Evolutionary conservation across 2,329 filamentous ascomycete genomes (phyloP), one percentile per base, ranked within the genome.

Genomic region (Hypoxylon sp.): DNA sequence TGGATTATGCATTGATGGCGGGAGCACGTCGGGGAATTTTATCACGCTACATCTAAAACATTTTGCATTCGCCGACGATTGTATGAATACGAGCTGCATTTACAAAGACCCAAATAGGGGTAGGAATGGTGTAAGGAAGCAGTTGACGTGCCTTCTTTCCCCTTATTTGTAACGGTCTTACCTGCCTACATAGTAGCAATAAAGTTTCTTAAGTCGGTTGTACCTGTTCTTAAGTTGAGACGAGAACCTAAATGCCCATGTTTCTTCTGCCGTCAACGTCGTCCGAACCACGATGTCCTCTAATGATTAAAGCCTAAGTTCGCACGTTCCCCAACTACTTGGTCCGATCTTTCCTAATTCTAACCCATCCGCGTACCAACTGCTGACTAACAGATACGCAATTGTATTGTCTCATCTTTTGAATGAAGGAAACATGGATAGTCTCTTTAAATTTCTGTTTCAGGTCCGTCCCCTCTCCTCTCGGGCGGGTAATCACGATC

Each of bases 41-140:
- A 33, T 60, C 29, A 47, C 24, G 37, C 55, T 42, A 14, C 56
- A 48, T 60, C 35, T 14, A 31, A 50, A 55, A 44, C 46, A 60
- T 37, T 57, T 68, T 73, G 71, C 74, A 73, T 75, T 73, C 47
- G 44, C 48, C 53, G 72, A 72, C 71, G 70, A 74, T 73, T 69
- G 64, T 70, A 66, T 66, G 62, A 65, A 67, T 70, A 70, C 54
- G 67, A 63, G 44, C 58, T 67, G 58, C 67, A 70, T 70, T 31
- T 62, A 63, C 63, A 61, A 58, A 67, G 56, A 63, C 50, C 35
- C 22, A 48, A 60, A 58, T 67, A 70, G 39, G 46, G 65, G 50
- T 19, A 52, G 58, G n/a, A 22, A 53, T 33, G 48, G 46, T 52
- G 35, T 35, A 55, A 50, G 67, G 54, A 48, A 51, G 39, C 24